phyloP scores from a whole-genome alignment of 1,284 basidiomycete species.

The Naganishia liquefaciens region DNA sequence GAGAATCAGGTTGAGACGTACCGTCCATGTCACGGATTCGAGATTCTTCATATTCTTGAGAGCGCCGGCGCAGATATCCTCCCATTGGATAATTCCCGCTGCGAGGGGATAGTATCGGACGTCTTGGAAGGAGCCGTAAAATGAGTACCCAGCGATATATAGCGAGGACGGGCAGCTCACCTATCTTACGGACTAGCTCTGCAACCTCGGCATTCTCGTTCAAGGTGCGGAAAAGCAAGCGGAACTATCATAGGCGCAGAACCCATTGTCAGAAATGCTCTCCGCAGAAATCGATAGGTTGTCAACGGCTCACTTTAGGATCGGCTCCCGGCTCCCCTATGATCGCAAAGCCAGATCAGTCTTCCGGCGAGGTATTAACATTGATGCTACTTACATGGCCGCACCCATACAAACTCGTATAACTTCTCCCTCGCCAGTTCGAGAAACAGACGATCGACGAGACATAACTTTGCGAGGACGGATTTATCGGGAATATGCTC shows the following conservation, averaged over 20 bases:
- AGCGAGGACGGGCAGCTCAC: constrained; percentile 34
- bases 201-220: constrained; percentile 41
- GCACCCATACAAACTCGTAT: constrained; percentile 50
- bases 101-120: constrained; percentile 50
- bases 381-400: constrained; percentile 46
- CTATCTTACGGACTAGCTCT: constrained; percentile 42
- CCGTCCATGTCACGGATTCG: constrained; percentile 49
- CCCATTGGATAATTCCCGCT: constrained; percentile 40
- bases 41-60: constrained; percentile 45
- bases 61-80: constrained; percentile 41
- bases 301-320: constrained; percentile 38
- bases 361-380: not conserved
- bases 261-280: not conserved
- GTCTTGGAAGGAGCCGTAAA: constrained; percentile 37
- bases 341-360: not conserved
- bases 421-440: constrained; percentile 40
- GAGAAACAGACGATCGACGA: constrained; percentile 36
- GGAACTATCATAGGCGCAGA: constrained; percentile 38
- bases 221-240: constrained; percentile 46
- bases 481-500: constrained; percentile 10
- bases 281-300: not conserved
- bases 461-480: constrained; percentile 19
- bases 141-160: not conserved
- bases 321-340: constrained; percentile 47
- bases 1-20: constrained; percentile 33